Conservation (phyloP, 2,329 filamentous ascomycete species). For the Colletotrichum nymphaeae region DNA sequence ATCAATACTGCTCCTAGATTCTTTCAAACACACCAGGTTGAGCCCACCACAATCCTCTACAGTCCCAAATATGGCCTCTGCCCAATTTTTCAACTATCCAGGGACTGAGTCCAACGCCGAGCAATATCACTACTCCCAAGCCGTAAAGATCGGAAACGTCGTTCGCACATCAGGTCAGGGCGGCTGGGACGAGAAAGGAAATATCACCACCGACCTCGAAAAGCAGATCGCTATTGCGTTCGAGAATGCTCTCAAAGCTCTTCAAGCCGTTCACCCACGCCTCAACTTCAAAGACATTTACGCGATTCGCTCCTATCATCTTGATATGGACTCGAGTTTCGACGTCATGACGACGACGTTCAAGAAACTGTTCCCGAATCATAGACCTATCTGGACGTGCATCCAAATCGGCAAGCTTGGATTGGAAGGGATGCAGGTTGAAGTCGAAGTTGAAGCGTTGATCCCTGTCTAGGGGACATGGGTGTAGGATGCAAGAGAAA, state of each 20-base stretch:
- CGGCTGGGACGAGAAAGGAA: constrained; percentile 38
- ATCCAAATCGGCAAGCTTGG: constrained; percentile 62
- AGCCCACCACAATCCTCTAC: too few relatives aligned
- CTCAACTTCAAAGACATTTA: constrained; percentile 48
- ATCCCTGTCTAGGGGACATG: neutral
- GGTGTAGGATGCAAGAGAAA: neutral
- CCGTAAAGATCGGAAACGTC: constrained; percentile 40
- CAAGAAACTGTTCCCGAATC: constrained; percentile 61
- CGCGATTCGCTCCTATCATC: constrained; percentile 40
- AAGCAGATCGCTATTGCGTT: constrained; percentile 54
- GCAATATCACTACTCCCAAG: constrained; percentile 42
- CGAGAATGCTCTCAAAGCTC: constrained; percentile 40
- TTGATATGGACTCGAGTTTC: constrained; percentile 42
- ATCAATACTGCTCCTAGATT: neutral
- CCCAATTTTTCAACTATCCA: constrained; percentile 34
- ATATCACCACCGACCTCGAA: constrained; percentile 40
- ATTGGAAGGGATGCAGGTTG: constrained; percentile 63
- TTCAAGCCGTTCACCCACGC: constrained; percentile 38
- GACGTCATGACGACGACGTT: constrained; percentile 58
- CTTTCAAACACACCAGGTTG: neutral
- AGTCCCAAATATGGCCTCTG: constrained; percentile 1
- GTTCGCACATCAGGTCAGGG: constrained; percentile 43
- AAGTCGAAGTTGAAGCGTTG: constrained; percentile 66
- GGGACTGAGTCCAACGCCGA: constrained; percentile 38
- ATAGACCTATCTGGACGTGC: constrained; percentile 65